Evolutionary conservation across 2,329 filamentous ascomycete species (phyloP), one percentile per base, ranked within the genome.

Genomic region (Colletotrichum kahawae): DNA sequence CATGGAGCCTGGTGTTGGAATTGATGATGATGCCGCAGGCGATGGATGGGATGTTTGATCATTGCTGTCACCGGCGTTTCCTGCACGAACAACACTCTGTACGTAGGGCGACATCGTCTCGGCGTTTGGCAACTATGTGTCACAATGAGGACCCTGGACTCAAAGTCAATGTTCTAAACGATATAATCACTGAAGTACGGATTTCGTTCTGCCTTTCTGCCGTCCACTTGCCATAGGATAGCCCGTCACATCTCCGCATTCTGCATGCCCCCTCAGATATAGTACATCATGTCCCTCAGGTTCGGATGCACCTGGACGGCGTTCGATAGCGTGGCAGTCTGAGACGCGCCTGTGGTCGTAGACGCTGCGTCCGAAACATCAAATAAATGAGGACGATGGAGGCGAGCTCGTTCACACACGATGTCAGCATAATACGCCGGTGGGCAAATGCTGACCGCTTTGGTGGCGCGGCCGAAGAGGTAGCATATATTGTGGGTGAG

Each of bases 381-480:
- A 77, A 94, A 92, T n/a, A 91, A 86, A 31, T 90, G 88, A 29
- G 90, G 90, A 2, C 96, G 87, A 81, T 97, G 96, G 16, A 89
- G 89, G 1, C 95, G 88, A 0, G 94, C 93, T 4, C 95, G 90
- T 77, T 95, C 94, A 81, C 95, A 97, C 3, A 96, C 90, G 29
- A 98, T 87, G 82, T 98, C 95, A 0, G 96, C 95, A 80, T n/a
- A n/a, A n/a, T n/a, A n/a, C n/a, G n/a, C n/a, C n/a, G n/a, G n/a
- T n/a, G n/a, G n/a, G n/a, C n/a, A 97, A 78, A 98, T 92, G 80
- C 93, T 95, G 60, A 98, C 95, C 0, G 95, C 93, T 82, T 95
- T 96, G 18, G 95, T 97, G 0, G 95, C 95, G 5, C 95, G 92
- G 10, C 94, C 95, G 80, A 94, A 98, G 0, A 95, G 86, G 82